phyloP scores from a whole-genome alignment of 805 yeast species.

The Metschnikowia santaceciliae region DNA sequence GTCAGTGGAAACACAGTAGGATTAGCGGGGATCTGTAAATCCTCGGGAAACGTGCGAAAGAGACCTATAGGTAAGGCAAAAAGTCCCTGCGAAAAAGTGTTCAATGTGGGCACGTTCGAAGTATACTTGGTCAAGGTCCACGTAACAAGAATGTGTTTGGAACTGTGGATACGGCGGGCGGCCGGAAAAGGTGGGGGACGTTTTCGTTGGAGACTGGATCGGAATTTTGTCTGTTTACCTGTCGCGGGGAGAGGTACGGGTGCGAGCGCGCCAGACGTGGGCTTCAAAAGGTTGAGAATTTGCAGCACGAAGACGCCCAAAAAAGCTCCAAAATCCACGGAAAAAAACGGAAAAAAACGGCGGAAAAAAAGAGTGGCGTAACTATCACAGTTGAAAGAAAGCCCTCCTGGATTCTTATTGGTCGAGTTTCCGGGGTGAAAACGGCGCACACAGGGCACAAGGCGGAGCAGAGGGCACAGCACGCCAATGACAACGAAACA shows the following conservation, averaged over 20 bases:
- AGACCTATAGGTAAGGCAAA: too few species aligned
- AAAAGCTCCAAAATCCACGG: not conserved
- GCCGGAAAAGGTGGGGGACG: not conserved
- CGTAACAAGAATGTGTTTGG: not conserved
- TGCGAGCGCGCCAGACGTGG: not conserved
- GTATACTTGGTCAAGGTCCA: not conserved
- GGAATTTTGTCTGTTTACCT: slow-evolving; percentile 1
- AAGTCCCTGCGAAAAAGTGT: too few species aligned
- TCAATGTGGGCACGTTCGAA: not conserved
- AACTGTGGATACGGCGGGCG: not conserved
- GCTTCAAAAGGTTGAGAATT: not conserved
- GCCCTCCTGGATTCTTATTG: too few species aligned
- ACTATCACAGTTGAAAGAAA: too few species aligned
- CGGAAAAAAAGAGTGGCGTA: not conserved
- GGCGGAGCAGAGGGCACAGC: too few species aligned
- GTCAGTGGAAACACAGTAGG: not conserved
- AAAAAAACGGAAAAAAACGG: not conserved
- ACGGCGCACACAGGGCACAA: not conserved
- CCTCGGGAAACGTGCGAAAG: not conserved
- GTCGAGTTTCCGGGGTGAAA: not conserved
- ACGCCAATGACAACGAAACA: too few species aligned
- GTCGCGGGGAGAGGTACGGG: not conserved
- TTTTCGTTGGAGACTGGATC: not conserved
- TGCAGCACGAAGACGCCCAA: not conserved
- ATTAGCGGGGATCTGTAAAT: not conserved